Base-by-base conservation (phyloP, 148 eudicot species). In the Nepenthes mirabilis region DNA sequence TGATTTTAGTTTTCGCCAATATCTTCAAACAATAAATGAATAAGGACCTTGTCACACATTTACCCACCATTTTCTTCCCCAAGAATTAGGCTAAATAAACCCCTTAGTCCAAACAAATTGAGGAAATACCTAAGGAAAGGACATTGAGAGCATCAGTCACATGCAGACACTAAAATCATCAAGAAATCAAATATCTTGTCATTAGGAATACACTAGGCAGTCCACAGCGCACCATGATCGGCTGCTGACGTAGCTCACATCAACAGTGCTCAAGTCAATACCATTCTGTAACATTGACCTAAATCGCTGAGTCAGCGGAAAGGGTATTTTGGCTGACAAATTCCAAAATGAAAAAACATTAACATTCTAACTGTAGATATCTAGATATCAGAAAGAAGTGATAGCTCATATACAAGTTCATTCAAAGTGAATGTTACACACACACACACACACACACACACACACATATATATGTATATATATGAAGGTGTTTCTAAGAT, bases 241-340 rank as follows among this genome's bases (percentile, higher is more conserved):
- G 72, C 96, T 91, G 70, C 98, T 91, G 49, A 91, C 96, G 70
- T 91, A 91, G 80, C 98, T 88, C 79, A 91, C 98, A 86, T 91
- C 91, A 57, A 91, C 96, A 43, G 96, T 91, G 80, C 96, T 91
- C 73, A 88, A 79, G 69, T 91, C 98, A 59, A 88, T 93, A 54
- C 98, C 98, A 68, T 93, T 93, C 67, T 93, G 95, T 67, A 93
- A 68, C 98, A 93, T 93, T 36, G 85, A 79, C 70, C 98, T 86
- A 75, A 91, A 88, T 77, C 97, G 83, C 80, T 93, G 98, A 63
- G 98, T 88, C 69, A 93, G 77, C 47, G 98, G 98, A 69, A 91
- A 91, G 14, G 95, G 97, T 71, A 91, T 91, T 75, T 91, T 91
- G 49, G 97, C 97, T 91, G 95, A 40, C 56, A 70, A 56, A 10